phyloP scores from a whole-genome alignment of 768 basidiomycete genomes.

The Antrodiella citrinella region DNA sequence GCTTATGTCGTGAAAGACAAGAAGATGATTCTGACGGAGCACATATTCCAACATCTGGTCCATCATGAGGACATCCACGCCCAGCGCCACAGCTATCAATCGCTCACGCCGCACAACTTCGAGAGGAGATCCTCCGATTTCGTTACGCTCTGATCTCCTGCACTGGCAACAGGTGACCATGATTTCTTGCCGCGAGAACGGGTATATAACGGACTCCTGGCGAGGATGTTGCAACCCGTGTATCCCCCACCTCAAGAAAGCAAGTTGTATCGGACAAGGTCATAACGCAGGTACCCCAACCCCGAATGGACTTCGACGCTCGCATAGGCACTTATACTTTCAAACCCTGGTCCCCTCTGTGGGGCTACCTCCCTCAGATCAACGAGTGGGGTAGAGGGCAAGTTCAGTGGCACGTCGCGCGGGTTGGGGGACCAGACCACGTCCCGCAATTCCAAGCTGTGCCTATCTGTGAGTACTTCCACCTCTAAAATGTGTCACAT shows the following conservation, averaged over 20 bases:
- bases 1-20: too few relatives aligned
- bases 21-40: too few relatives aligned
- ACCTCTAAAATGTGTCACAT: background rate
- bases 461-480: constrained; percentile 17
- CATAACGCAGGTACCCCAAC: too few relatives aligned
- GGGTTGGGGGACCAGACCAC: constrained; percentile 14
- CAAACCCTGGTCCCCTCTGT: constrained; percentile 2
- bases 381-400: constrained; percentile 16
- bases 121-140: too few relatives aligned
- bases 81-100: too few relatives aligned
- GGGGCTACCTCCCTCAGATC: constrained; percentile 19
- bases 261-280: background rate
- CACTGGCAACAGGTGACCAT: background rate
- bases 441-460: constrained; percentile 12
- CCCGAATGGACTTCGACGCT: constrained; percentile 7
- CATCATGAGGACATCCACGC: too few relatives aligned
- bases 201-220: background rate
- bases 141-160: background rate
- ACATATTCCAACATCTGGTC: too few relatives aligned
- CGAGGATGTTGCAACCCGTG: background rate
- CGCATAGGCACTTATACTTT: constrained; percentile 7
- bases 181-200: background rate
- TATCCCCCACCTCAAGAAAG: background rate
- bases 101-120: too few relatives aligned
- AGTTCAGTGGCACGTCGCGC: constrained; percentile 10